Percentiles rank a stretch among this genome's conserved stretches.
Evolutionary conservation across 2,329 filamentous ascomycete species (phyloP).

Genomic region (Aphanocladium album): DNA sequence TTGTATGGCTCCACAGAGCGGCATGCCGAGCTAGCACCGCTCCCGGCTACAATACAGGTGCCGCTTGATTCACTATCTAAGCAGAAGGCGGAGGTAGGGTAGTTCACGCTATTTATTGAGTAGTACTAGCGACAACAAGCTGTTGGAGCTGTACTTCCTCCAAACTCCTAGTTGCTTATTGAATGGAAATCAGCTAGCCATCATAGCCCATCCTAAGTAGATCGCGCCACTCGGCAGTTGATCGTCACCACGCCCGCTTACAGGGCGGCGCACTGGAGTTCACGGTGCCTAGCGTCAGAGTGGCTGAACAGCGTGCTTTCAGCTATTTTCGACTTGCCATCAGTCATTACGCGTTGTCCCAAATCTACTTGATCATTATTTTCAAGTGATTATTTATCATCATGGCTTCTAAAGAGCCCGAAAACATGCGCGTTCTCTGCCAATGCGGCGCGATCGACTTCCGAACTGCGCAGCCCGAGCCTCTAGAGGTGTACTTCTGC

Average conservation of each 20-base stretch:
- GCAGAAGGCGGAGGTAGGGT: not conserved
- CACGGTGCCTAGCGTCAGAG: not conserved
- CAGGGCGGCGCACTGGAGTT: not conserved
- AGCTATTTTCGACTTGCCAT: too few relatives aligned
- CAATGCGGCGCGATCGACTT: constrained; percentile 37
- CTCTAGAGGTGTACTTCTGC: constrained; percentile 37
- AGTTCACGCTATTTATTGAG: not conserved
- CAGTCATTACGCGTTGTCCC: too few relatives aligned
- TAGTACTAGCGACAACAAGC: too few relatives aligned
- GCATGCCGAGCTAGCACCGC: not conserved
- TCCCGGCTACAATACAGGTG: not conserved
- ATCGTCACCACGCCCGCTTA: not conserved
- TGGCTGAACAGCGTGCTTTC: not conserved
- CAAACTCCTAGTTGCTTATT: too few relatives aligned
- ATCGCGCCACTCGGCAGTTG: not conserved
- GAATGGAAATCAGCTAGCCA: too few relatives aligned
- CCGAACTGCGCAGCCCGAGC: constrained; percentile 28
- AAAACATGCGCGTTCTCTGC: constrained; percentile 24
- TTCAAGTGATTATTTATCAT: too few relatives aligned
- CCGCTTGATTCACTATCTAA: not conserved
- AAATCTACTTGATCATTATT: not conserved
- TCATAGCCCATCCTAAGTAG: too few relatives aligned
- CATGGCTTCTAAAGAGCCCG: not conserved
- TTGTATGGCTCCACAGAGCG: not conserved
- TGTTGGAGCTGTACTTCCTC: too few relatives aligned